These are phyloP conservation scores for Gymnopus androsaceus DNA, from an alignment of 1,284 basidiomycete genomes.

Conservation along the genomic window DNA sequence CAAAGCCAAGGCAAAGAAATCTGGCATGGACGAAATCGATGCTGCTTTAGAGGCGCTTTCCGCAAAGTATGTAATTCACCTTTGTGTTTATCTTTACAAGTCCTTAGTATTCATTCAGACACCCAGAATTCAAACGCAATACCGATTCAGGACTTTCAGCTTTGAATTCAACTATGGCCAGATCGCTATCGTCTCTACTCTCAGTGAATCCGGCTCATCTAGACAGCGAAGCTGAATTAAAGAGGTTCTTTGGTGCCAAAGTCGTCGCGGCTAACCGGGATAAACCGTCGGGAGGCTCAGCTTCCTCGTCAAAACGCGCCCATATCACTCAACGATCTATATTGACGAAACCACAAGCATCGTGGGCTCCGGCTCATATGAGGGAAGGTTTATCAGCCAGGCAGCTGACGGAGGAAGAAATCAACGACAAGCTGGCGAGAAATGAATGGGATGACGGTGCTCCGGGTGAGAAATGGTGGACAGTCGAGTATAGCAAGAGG, in stretches of 20 bases:
- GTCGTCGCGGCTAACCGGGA: conserved; percentile 51
- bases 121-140: conserved; percentile 56
- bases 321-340: conserved; percentile 51
- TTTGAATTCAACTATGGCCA: conserved; percentile 27
- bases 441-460: neutral
- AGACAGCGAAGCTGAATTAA: conserved; percentile 86
- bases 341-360: conserved; percentile 60
- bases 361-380: conserved; percentile 64
- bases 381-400: conserved; percentile 74
- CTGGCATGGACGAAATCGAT: conserved; percentile 71
- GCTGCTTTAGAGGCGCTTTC: conserved; percentile 81
- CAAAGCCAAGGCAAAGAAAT: conserved; percentile 62
- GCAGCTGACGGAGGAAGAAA: conserved; percentile 57
- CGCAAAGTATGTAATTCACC: conserved; percentile 54
- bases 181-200: conserved; percentile 54
- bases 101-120: conserved; percentile 34
- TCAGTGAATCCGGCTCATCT: conserved; percentile 77
- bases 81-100: neutral
- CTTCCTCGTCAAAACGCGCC: conserved; percentile 2
- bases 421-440: conserved; percentile 37
- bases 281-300: neutral
- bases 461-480: conserved; percentile 59
- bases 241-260: conserved; percentile 89
- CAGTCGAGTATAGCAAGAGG: conserved; percentile 80
- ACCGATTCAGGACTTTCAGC: conserved; percentile 27